Evolutionary conservation across 2,329 filamentous ascomycete species (phyloP).

Genomic region (Cladophialophora yegresii): DNA sequence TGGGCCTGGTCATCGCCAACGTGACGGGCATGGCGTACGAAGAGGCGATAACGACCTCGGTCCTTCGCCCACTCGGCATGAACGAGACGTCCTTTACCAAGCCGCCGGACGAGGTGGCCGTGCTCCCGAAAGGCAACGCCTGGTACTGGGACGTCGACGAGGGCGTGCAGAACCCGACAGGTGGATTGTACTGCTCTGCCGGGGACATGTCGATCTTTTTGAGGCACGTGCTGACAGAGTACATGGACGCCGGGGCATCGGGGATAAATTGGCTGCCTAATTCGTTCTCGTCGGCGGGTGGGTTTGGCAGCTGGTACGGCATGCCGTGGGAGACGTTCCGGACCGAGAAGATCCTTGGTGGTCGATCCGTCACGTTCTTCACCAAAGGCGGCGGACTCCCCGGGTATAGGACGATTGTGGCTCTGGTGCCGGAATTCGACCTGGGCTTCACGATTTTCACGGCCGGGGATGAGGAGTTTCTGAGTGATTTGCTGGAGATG

Average conservation of each 20-base stretch:
- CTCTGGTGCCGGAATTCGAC: slow-evolving; percentile 49
- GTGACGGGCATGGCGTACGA: slow-evolving; percentile 37
- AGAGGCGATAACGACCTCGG: slow-evolving; percentile 33
- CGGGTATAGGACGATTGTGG: slow-evolving; percentile 47
- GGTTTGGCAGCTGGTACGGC: slow-evolving; percentile 48
- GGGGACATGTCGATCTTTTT: slow-evolving; percentile 49
- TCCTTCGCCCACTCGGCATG: slow-evolving; percentile 34
- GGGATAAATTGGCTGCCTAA: slow-evolving; percentile 47
- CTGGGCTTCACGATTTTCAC: slow-evolving; percentile 53
- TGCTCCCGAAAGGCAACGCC: slow-evolving; percentile 30
- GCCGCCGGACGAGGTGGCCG: slow-evolving; percentile 33
- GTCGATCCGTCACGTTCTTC: slow-evolving; percentile 48
- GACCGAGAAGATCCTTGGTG: slow-evolving; percentile 44
- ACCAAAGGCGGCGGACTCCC: slow-evolving; percentile 51
- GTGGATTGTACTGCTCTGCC: slow-evolving; percentile 49
- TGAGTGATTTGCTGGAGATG: slow-evolving; percentile 23
- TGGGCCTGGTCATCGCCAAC: slow-evolving; percentile 38
- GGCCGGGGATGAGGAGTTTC: slow-evolving; percentile 28
- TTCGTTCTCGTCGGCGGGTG: slow-evolving; percentile 43
- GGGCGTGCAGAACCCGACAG: slow-evolving; percentile 48
- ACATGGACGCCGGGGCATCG: slow-evolving; percentile 43
- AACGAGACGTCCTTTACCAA: slow-evolving; percentile 23
- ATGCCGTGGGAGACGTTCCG: slow-evolving; percentile 54
- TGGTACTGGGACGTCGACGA: slow-evolving; percentile 47
- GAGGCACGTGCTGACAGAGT: slow-evolving; percentile 47